Percentiles rank a stretch among this genome's conserved stretches.
Evolutionary conservation across 768 basidiomycete genomes (phyloP).

Genomic region (Pulveroboletus ravenelii): DNA sequence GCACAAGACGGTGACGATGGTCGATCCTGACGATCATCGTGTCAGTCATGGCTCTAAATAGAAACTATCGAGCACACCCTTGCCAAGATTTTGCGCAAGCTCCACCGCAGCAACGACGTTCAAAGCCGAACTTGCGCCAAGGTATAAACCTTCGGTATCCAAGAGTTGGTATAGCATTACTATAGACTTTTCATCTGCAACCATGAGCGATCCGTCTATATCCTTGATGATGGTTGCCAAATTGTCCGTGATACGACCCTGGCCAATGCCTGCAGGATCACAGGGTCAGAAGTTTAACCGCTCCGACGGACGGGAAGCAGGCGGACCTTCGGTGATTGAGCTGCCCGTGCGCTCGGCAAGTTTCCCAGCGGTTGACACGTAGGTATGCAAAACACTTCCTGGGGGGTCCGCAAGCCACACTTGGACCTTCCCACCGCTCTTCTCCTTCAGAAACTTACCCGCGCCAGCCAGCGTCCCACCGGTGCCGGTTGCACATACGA

Average conservation of each 20-base stretch:
- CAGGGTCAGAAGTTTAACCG: background rate
- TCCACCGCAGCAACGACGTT: slow-evolving; percentile 94
- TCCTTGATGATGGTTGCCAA: slow-evolving; percentile 75
- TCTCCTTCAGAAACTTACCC: slow-evolving; percentile 80
- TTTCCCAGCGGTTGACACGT: slow-evolving; percentile 75
- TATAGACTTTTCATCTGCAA: slow-evolving; percentile 87
- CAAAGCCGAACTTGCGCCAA: slow-evolving; percentile 90
- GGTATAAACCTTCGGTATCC: slow-evolving; percentile 88
- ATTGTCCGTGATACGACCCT: slow-evolving; percentile 93
- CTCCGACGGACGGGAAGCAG: background rate
- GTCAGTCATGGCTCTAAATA: background rate
- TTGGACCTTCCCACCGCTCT: slow-evolving; percentile 71
- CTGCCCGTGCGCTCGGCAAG: slow-evolving; percentile 74
- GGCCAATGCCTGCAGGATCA: slow-evolving; percentile 77
- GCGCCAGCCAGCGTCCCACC: slow-evolving; percentile 93
- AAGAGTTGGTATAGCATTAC: slow-evolving; percentile 91
- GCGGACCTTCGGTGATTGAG: slow-evolving; percentile 84
- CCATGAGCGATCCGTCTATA: slow-evolving; percentile 77
- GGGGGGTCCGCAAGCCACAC: slow-evolving; percentile 97
- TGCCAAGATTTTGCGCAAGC: slow-evolving; percentile 78
- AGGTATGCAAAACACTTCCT: slow-evolving; percentile 85
- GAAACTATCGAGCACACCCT: slow-evolving; percentile 43
- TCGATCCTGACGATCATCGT: slow-evolving; percentile 51
- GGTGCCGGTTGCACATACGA: slow-evolving; percentile 92
- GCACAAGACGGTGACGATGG: slow-evolving; percentile 82